phyloP scores from a whole-genome alignment of 2,329 filamentous ascomycete species.

The Fusarium devonianum region DNA sequence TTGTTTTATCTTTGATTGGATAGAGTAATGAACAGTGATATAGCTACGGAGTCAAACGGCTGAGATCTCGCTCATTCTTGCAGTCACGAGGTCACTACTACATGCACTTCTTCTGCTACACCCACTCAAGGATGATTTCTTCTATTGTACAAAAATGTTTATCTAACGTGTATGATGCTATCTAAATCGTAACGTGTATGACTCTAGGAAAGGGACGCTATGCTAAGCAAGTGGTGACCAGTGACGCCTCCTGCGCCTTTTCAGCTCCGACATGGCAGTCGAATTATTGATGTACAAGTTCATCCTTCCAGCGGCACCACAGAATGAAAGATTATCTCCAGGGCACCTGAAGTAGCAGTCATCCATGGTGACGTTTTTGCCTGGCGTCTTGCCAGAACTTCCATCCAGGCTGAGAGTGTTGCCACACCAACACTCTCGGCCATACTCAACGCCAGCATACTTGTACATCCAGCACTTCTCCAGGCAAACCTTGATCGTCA shows the following conservation, averaged over 20 bases:
- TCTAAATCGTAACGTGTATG: background rate
- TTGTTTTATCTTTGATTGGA: background rate
- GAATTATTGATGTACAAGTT: constrained; percentile 45
- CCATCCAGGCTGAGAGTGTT: constrained; percentile 43
- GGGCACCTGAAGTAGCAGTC: constrained; percentile 48
- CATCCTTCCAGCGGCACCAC: constrained; percentile 43
- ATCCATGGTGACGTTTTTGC: constrained; percentile 41
- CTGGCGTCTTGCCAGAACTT: constrained; percentile 28
- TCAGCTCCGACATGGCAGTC: constrained; percentile 11
- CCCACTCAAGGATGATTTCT: no score
- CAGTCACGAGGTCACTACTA: no score
- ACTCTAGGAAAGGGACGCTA: background rate
- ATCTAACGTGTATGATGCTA: background rate
- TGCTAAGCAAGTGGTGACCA: background rate
- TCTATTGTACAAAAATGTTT: no score
- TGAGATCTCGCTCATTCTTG: no score
- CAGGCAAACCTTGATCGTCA: constrained; percentile 47
- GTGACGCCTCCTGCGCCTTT: constrained; percentile 16
- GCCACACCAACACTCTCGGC: constrained; percentile 50
- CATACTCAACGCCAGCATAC: constrained; percentile 50
- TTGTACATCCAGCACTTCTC: constrained; percentile 45
- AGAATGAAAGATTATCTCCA: constrained; percentile 44
- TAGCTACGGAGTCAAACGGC: no score
- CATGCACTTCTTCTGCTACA: no score
- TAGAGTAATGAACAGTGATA: no score